A percentile compares a stretch with the other conserved stretches of the same genome.
Evolutionary conservation across 2,329 filamentous ascomycete species (phyloP).

Genomic region (Amauroascus verrucosus): DNA sequence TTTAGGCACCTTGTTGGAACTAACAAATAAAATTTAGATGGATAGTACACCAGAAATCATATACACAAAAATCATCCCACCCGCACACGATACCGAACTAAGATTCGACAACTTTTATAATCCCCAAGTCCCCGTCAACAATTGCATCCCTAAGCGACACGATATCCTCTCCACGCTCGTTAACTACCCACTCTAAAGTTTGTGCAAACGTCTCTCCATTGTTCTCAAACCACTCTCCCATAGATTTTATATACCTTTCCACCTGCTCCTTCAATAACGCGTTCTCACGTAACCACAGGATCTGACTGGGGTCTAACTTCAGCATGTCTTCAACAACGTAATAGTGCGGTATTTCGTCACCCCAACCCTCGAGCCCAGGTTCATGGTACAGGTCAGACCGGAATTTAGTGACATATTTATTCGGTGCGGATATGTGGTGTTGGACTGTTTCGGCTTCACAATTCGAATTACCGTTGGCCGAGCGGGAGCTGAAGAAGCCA

Average conservation of each 20-base stretch:
- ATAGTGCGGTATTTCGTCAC: slow-evolving; percentile 53
- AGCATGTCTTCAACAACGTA: slow-evolving; percentile 56
- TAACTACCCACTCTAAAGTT: slow-evolving; percentile 48
- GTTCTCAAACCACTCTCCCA: slow-evolving; percentile 53
- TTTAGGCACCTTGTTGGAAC: too few species aligned
- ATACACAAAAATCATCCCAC: not conserved
- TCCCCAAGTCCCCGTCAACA: slow-evolving; percentile 25
- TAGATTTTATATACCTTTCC: slow-evolving; percentile 41
- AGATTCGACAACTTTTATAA: slow-evolving; percentile 17
- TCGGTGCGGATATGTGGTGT: slow-evolving; percentile 13
- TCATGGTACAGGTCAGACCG: slow-evolving; percentile 42
- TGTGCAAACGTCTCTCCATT: slow-evolving; percentile 54
- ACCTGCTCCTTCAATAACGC: slow-evolving; percentile 49
- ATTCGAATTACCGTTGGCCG: not conserved
- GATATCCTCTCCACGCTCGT: slow-evolving; percentile 45
- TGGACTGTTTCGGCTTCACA: slow-evolving; percentile 11
- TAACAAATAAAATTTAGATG: too few species aligned
- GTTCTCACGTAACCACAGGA: slow-evolving; percentile 48
- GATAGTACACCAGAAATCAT: too few species aligned
- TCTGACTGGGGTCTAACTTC: slow-evolving; percentile 51
- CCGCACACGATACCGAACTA: not conserved
- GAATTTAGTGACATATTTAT: slow-evolving; percentile 39
- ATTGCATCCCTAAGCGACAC: slow-evolving; percentile 31
- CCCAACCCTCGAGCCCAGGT: slow-evolving; percentile 52
- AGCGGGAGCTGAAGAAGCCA: slow-evolving; percentile 9